Percentiles rank a stretch among this genome's conserved stretches.
These are phyloP conservation scores for Fusarium sp. DNA, from an alignment of 2,329 filamentous ascomycete species.

Conservation along the genomic window DNA sequence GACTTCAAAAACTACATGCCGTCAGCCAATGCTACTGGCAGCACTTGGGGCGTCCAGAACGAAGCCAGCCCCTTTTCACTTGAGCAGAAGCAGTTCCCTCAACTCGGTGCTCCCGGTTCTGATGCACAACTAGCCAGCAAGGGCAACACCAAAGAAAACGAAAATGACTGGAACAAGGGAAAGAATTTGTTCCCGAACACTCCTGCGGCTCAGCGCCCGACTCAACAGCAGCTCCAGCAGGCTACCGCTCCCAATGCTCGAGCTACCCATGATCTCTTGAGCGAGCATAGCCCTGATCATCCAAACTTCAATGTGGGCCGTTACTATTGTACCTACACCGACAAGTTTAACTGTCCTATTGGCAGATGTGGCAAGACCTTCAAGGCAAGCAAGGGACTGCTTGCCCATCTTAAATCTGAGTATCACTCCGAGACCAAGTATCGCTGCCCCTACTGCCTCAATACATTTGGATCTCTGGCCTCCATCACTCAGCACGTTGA, in stretches of 20 bases:
- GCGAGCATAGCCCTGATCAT: slow-evolving; percentile 61
- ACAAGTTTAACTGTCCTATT: slow-evolving; percentile 68
- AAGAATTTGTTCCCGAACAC: slow-evolving; percentile 47
- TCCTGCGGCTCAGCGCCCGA: slow-evolving; percentile 36
- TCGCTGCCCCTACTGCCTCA: slow-evolving; percentile 61
- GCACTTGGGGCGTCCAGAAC: background rate
- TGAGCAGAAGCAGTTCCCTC: slow-evolving; percentile 37
- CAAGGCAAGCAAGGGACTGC: slow-evolving; percentile 50
- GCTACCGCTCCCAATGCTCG: slow-evolving; percentile 28
- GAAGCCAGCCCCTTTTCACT: slow-evolving; percentile 17
- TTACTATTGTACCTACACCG: slow-evolving; percentile 60
- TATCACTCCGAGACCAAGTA: slow-evolving; percentile 55
- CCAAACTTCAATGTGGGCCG: slow-evolving; percentile 61
- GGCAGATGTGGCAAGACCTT: slow-evolving; percentile 63
- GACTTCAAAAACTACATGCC: slow-evolving; percentile 50
- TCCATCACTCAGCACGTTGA: slow-evolving; percentile 65
- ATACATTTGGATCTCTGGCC: slow-evolving; percentile 57
- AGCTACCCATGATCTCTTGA: slow-evolving; percentile 32
- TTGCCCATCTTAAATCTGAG: slow-evolving; percentile 60
- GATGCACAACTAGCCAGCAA: background rate
- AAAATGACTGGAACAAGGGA: slow-evolving; percentile 28
- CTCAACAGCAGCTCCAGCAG: slow-evolving; percentile 35
- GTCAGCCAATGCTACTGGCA: background rate
- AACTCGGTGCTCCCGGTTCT: slow-evolving; percentile 18
- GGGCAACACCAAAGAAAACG: slow-evolving; percentile 20